Conservation (phyloP, 805 yeast species). For the Yarrowia divulgata region DNA sequence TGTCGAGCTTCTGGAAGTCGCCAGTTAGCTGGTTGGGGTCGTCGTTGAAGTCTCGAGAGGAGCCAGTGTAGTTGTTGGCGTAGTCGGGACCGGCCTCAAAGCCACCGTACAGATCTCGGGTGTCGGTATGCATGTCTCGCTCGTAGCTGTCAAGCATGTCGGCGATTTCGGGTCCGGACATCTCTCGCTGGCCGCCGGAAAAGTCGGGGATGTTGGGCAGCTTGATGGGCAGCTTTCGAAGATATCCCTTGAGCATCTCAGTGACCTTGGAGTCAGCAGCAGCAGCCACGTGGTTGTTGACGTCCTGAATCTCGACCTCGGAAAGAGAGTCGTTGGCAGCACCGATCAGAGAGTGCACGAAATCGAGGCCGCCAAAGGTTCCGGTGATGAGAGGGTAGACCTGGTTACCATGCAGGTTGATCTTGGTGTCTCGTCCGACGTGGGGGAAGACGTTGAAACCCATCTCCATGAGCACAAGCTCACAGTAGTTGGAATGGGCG, state of each 20-base stretch:
- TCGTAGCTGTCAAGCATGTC: constrained; percentile 38
- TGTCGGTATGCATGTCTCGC: constrained; percentile 31
- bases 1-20: constrained; percentile 20
- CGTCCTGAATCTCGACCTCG: constrained; percentile 44
- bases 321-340: constrained; percentile 45
- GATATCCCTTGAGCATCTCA: constrained; percentile 40
- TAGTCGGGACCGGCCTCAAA: constrained; percentile 34
- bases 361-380: constrained; percentile 46
- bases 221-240: constrained; percentile 42
- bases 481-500: constrained; percentile 45
- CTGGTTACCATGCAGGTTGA: constrained; percentile 42
- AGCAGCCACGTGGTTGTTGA: constrained; percentile 41
- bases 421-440: constrained; percentile 43
- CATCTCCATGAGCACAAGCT: constrained; percentile 43
- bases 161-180: constrained; percentile 34
- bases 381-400: constrained; percentile 46
- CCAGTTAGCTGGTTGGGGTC: constrained; percentile 18
- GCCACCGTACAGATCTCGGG: constrained; percentile 37
- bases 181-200: constrained; percentile 28
- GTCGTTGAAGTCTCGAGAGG: constrained; percentile 26
- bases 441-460: constrained; percentile 45
- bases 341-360: constrained; percentile 45
- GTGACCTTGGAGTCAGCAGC: constrained; percentile 35
- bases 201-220: constrained; percentile 35
- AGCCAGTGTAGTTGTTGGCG: constrained; percentile 31